Base-by-base conservation (phyloP, 495 filamentous ascomycete species). In the Annulohypoxylon maeteangense region DNA sequence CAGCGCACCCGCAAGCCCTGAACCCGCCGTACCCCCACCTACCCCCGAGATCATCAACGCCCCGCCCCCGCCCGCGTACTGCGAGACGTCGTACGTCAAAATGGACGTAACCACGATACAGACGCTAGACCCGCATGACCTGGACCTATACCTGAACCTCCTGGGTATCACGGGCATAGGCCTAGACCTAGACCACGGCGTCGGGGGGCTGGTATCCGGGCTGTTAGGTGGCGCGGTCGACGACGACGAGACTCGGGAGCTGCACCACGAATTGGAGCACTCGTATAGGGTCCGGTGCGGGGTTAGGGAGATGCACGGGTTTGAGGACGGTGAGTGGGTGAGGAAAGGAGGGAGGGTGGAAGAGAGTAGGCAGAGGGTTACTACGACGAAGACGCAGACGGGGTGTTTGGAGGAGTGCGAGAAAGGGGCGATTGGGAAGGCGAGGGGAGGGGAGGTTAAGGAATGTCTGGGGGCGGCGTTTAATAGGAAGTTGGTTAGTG, bases 401-500 rank as follows among this genome's bases (percentile, higher is more conserved):
- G 22, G 0, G 10, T 76, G 74, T 45, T 38, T 76, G 25, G 62
- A 74, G 67, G 56, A 22, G 60, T 76, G 74, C 51, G 70, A 74
- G 63, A 63, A 56, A 48, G 22, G 18, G 11, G 74, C 70, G 1
- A 63, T 76, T 1, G 42, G n/a, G 0, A 51, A n/a, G 27, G 70
- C 70, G 3, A 25, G 47, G 4, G 45, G 45, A 0, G 59, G 64
- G 0, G 3, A 40, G 10, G 56, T 74, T 1, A 14, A 7, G 5
- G 74, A 74, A 64, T 76, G 74, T 22, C 7, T 74, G 25, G 74
- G 74, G 1, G 74, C 68, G 11, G 74, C 74, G 42, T 76, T 59
- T 29, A 27, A 67, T 12, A 36, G 45, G 12, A 10, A 2, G 36
- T 7, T 44, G 56, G 8, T 6, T 18, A 34, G 14, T 14, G 68